Conservation (phyloP, 2,329 filamentous ascomycete species). For the Sclerotinia subarctica region DNA sequence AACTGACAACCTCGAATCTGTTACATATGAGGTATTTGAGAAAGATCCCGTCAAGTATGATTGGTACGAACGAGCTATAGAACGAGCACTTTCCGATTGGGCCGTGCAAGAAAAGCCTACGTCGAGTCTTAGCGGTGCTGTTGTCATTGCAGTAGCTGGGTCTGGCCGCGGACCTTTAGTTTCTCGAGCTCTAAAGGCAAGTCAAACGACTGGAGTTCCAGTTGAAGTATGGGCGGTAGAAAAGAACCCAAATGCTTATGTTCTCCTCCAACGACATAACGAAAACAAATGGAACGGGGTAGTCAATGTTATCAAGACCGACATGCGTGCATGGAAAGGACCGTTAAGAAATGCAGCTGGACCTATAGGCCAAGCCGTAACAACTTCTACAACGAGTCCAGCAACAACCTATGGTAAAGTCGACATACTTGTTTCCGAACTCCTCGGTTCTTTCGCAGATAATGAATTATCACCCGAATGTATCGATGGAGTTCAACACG, state of each 20-base stretch:
- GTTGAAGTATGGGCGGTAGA: constrained; percentile 91
- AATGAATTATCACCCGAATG: constrained; percentile 97
- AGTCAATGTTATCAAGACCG: constrained; percentile 88
- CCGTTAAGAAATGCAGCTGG: constrained; percentile 50
- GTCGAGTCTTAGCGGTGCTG: constrained; percentile 64
- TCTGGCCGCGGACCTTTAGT: constrained; percentile 91
- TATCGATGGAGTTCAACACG: constrained; percentile 89
- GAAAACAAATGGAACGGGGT: constrained; percentile 72
- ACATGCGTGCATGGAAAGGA: constrained; percentile 96
- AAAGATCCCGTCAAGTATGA: constrained; percentile 97
- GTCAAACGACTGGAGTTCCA: constrained; percentile 68
- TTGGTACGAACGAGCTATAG: constrained; percentile 86
- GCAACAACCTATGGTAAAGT: constrained; percentile 60
- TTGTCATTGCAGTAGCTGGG: constrained; percentile 88
- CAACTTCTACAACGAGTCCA: constrained; percentile 39
- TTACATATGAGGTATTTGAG: constrained; percentile 98
- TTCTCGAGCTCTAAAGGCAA: constrained; percentile 79
- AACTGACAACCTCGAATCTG: constrained; percentile 92
- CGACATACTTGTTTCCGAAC: constrained; percentile 90
- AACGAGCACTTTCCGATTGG: constrained; percentile 80
- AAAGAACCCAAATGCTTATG: constrained; percentile 97
- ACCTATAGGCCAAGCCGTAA: constrained; percentile 40
- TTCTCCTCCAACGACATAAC: constrained; percentile 86
- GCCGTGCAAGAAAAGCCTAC: constrained; percentile 67
- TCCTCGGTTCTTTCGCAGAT: constrained; percentile 92